Percentiles rank a stretch among this genome's conserved stretches.
These are phyloP conservation scores for Auriscalpium microsporum DNA, from an alignment of 768 basidiomycete genomes.

Conservation along the genomic window DNA sequence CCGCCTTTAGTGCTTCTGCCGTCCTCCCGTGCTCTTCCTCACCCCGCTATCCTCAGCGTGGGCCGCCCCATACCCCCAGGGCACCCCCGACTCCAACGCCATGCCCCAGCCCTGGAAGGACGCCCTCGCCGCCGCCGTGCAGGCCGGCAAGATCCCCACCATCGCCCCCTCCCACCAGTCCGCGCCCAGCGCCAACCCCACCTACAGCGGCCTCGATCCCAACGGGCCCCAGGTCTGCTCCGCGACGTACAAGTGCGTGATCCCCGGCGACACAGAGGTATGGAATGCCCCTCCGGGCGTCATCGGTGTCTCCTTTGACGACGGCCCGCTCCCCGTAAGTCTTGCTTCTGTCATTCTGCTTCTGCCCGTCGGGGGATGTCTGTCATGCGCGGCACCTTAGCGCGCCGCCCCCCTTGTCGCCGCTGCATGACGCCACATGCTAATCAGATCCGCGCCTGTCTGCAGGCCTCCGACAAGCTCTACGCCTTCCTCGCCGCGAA, in stretches of 20 bases:
- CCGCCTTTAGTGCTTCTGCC: not conserved
- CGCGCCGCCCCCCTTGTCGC: no score
- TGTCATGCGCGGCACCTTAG: not conserved
- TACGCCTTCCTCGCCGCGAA: conserved; percentile 32
- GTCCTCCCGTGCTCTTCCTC: not conserved
- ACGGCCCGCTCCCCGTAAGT: conserved; percentile 25
- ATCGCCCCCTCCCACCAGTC: conserved; percentile 23
- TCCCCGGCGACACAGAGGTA: conserved; percentile 21
- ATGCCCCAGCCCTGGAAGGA: conserved; percentile 35
- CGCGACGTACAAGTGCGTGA: conserved; percentile 22
- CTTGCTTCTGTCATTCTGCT: no score
- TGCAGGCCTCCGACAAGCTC: conserved; percentile 19
- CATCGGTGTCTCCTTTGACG: conserved; percentile 28
- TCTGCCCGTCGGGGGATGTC: no score
- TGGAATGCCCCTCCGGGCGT: conserved; percentile 33
- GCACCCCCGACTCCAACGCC: conserved; percentile 19
- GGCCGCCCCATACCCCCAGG: conserved; percentile 25
- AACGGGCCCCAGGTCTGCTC: conserved; percentile 28
- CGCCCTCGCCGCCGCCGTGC: conserved; percentile 27
- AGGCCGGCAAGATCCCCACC: conserved; percentile 30
- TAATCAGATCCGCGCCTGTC: no score
- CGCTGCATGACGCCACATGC: no score
- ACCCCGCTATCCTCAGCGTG: conserved; percentile 18
- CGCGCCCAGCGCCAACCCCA: conserved; percentile 6
- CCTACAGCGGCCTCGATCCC: conserved; percentile 13